Conservation (phyloP, 768 basidiomycete species). For the Suillus decipiens region DNA sequence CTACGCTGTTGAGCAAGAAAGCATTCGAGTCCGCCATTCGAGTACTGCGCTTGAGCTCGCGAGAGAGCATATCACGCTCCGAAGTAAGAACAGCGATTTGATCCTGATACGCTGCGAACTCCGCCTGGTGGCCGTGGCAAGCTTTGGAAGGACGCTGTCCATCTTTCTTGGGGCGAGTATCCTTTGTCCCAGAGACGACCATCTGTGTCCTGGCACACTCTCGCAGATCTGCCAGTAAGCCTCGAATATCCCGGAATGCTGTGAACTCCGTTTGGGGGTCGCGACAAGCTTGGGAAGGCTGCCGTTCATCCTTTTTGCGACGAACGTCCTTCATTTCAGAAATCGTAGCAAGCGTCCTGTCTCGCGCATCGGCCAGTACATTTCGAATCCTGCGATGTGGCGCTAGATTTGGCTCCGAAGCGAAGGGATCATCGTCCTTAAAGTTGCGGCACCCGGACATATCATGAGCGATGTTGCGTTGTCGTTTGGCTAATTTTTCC, state of each 20-base stretch:
- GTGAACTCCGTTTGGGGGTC: neutral
- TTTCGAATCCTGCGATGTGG: neutral
- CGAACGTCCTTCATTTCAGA: neutral
- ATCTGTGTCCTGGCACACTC: neutral
- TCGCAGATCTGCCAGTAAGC: neutral
- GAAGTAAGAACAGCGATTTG: slow-evolving; percentile 1
- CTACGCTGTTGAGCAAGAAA: neutral
- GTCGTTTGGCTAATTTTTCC: neutral
- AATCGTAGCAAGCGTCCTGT: neutral
- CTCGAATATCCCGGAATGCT: neutral
- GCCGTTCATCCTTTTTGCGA: neutral
- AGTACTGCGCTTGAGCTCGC: neutral
- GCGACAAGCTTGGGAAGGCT: neutral
- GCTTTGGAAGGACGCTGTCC: neutral
- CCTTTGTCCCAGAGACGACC: neutral
- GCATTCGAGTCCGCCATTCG: slow-evolving; percentile 2
- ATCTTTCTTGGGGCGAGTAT: neutral
- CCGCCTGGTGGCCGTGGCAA: neutral
- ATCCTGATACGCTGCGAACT: neutral
- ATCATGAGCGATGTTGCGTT: neutral
- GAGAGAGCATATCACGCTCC: slow-evolving; percentile 1
- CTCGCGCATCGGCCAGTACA: neutral
- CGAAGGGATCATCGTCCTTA: neutral
- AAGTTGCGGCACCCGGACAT: neutral
- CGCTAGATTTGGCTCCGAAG: neutral